These are phyloP conservation scores for Phlebiopsis gigantea DNA, from an alignment of 768 basidiomycete genomes.

Conservation along the genomic window DNA sequence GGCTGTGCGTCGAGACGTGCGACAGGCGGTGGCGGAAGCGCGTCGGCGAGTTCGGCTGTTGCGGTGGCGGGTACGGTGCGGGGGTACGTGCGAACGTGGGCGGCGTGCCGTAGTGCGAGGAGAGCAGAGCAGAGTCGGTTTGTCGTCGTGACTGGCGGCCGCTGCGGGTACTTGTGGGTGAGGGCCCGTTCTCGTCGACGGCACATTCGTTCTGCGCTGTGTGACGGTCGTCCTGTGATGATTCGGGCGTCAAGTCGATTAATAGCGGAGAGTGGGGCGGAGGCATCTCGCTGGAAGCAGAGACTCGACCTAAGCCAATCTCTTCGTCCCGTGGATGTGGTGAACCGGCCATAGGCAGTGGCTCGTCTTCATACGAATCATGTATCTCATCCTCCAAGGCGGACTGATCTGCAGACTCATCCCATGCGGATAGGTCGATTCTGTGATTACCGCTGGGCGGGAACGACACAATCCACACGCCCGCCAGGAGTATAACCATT, in stretches of 20 bases:
- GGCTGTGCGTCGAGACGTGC: constrained; percentile 6
- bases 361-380: constrained; percentile 24
- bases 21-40: constrained; percentile 6
- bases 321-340: constrained; percentile 5
- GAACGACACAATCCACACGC: constrained; percentile 88
- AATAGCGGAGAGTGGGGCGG: background rate
- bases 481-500: constrained; percentile 70
- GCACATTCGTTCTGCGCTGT: background rate
- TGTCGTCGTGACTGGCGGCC: constrained; percentile 13
- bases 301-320: constrained; percentile 6
- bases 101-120: constrained; percentile 10
- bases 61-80: constrained; percentile 7
- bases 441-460: constrained; percentile 55
- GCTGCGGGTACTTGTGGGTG: background rate
- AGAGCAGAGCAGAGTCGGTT: constrained; percentile 17
- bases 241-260: background rate
- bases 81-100: background rate
- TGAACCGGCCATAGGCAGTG: constrained; percentile 21
- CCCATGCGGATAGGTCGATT: constrained; percentile 37
- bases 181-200: background rate
- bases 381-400: constrained; percentile 15
- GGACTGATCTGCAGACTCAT: constrained; percentile 38
- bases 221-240: background rate
- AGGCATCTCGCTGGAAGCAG: background rate
- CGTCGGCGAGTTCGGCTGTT: constrained; percentile 11